Percentiles rank a stretch among this genome's conserved stretches.
These are phyloP conservation scores for Hemisphaericaspora xylanilytica DNA, from an alignment of 1,139 yeast genomes.

Conservation along the genomic window DNA sequence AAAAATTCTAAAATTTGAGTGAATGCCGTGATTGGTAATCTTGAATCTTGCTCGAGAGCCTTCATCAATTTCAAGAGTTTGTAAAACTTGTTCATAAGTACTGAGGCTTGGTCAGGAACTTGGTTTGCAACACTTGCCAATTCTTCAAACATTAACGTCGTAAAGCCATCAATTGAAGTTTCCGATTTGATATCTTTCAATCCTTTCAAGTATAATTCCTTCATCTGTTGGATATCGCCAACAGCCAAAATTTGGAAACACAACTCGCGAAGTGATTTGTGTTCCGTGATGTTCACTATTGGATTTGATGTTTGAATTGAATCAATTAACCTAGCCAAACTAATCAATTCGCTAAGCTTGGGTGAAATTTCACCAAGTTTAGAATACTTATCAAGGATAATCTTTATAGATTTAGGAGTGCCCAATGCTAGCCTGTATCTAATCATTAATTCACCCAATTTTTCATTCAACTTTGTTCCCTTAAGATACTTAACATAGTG, in stretches of 20 bases:
- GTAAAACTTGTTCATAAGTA: slow-evolving; percentile 11
- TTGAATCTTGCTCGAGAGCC: slow-evolving; percentile 15
- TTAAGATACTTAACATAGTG: slow-evolving; percentile 2
- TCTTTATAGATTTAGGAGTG: slow-evolving; percentile 10
- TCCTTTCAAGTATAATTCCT: slow-evolving; percentile 13
- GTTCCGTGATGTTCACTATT: neutral
- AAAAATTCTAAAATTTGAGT: slow-evolving; percentile 27
- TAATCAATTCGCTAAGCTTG: slow-evolving; percentile 17
- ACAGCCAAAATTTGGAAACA: slow-evolving; percentile 10
- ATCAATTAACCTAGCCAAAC: slow-evolving; percentile 23
- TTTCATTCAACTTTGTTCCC: slow-evolving; percentile 1
- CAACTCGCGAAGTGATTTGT: slow-evolving; percentile 12
- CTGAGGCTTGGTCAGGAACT: slow-evolving; percentile 1
- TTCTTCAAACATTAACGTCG: slow-evolving; percentile 17
- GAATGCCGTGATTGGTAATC: slow-evolving; percentile 25
- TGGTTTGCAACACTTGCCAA: slow-evolving; percentile 16
- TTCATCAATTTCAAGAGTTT: slow-evolving; percentile 20
- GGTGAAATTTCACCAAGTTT: slow-evolving; percentile 14
- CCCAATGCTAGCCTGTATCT: slow-evolving; percentile 22
- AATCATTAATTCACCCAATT: slow-evolving; percentile 21
- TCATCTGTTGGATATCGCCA: slow-evolving; percentile 18
- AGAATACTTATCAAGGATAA: slow-evolving; percentile 19
- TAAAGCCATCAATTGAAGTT: slow-evolving; percentile 10
- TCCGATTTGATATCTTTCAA: slow-evolving; percentile 8
- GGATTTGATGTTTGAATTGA: slow-evolving; percentile 12